Evolutionary conservation across 73 alveolate genomes (phyloP).

Genomic region (Paramecium pentaurelia): DNA sequence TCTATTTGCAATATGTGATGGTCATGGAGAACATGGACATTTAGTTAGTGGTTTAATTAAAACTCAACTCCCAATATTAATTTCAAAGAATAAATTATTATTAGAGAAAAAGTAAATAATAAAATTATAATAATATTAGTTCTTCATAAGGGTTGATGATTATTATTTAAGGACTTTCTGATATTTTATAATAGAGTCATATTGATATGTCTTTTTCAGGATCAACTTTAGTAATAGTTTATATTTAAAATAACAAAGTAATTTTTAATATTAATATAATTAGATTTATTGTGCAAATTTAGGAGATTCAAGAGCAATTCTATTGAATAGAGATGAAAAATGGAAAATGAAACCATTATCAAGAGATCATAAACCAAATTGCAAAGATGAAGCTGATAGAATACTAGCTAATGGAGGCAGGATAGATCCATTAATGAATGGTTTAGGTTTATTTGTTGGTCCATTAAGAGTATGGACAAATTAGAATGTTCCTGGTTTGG

Average conservation of each 20-base stretch:
- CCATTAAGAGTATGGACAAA: slow-evolving; percentile 73
- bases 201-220: slow-evolving; percentile 71
- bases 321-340: slow-evolving; percentile 53
- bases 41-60: slow-evolving; percentile 46
- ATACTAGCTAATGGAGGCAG: slow-evolving; percentile 83
- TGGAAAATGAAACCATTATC: slow-evolving; percentile 80
- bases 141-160: slow-evolving; percentile 8
- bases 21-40: slow-evolving; percentile 60
- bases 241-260: not conserved
- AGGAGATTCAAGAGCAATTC: slow-evolving; percentile 93
- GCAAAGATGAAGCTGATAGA: slow-evolving; percentile 89
- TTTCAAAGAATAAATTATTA: not conserved
- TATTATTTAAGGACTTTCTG: not conserved
- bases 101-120: not conserved
- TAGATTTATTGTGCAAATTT: slow-evolving; percentile 79
- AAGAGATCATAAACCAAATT: slow-evolving; percentile 96
- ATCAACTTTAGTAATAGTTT: slow-evolving; percentile 64
- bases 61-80: not conserved
- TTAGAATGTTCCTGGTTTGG: slow-evolving; percentile 65
- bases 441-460: slow-evolving; percentile 61
- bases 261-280: not conserved
- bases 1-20: slow-evolving; percentile 56
- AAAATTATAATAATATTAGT: not conserved
- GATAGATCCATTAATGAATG: slow-evolving; percentile 72
- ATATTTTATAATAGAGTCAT: slow-evolving; percentile 40